These are phyloP conservation scores for Mrakia hoshinonis DNA, from an alignment of 768 basidiomycete species.

Conservation along the genomic window DNA sequence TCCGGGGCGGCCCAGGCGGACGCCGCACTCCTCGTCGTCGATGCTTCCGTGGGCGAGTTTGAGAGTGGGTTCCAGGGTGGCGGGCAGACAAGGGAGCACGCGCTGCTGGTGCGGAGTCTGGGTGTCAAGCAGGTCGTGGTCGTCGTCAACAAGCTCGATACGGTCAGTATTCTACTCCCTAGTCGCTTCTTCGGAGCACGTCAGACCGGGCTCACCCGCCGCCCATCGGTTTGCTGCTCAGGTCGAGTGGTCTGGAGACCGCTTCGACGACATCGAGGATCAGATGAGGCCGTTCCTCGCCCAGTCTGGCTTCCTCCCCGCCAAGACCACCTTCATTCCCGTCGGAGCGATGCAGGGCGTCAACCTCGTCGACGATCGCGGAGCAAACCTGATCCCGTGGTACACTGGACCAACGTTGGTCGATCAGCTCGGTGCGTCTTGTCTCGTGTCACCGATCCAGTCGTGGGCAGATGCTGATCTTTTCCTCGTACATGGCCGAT, in stretches of 20 bases:
- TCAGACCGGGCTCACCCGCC: neutral
- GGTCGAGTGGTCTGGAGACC: conserved; percentile 77
- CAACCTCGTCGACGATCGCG: conserved; percentile 57
- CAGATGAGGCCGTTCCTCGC: conserved; percentile 68
- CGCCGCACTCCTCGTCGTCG: conserved; percentile 85
- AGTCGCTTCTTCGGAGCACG: neutral
- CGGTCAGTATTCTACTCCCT: conserved; percentile 49
- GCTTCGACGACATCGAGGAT: conserved; percentile 76
- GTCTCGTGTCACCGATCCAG: neutral
- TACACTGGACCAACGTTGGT: conserved; percentile 78
- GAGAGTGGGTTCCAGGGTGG: conserved; percentile 90
- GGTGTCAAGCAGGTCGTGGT: conserved; percentile 86
- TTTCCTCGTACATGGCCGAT: neutral
- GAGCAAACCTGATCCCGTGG: conserved; percentile 57
- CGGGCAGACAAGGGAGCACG: conserved; percentile 91
- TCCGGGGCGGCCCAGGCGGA: conserved; percentile 97
- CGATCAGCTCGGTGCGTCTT: conserved; percentile 60
- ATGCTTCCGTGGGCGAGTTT: conserved; percentile 81
- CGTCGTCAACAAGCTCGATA: conserved; percentile 90
- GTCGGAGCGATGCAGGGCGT: conserved; percentile 84
- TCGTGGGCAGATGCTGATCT: neutral
- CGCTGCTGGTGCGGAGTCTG: conserved; percentile 80
- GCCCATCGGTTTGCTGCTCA: conserved; percentile 37
- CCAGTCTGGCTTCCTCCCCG: conserved; percentile 74
- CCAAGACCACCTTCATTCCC: conserved; percentile 75